Evolutionary conservation across 108 stramenopile genomes (phyloP), one percentile per base, ranked within the genome.

Genomic region (Epipyxis sp.): DNA sequence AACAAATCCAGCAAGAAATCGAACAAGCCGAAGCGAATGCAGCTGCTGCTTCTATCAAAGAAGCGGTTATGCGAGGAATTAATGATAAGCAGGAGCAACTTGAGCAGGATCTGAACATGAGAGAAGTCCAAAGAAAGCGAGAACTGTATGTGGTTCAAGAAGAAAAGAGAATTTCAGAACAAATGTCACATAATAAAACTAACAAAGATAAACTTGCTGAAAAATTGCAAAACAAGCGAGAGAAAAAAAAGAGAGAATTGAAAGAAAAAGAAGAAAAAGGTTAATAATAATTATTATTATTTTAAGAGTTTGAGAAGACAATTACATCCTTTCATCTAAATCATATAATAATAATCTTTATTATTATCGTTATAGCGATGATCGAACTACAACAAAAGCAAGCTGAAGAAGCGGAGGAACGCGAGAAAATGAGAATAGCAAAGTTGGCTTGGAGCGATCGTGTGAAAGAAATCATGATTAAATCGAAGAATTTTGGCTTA

Each of bases 11-110:
- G 32, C n/a, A 32, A 10, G 71, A 46, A 74, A 42, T 25, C 27
- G 27, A 57, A 29, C 16, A 74, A 39, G 50, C 44, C 46, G 71
- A 74, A 57, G 27, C 43, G 71, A 42, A 74, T 32, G 71, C 34
- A 3, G 71, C 71, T 6, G 34, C 34, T 27, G 71, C 71, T 16
- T 37, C 71, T 46, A 42, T 42, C 10, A 46, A 57, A 32, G 71
- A 74, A 39, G 71, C 71, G 34, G 71, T 42, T 10, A 54, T 74
- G 71, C 16, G 43, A 42, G 50, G 41, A 3, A 25, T 54, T 13
- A 39, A 57, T 6, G 71, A 46, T 10, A 34, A 13, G 46, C 44
- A 74, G 25, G 27, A 29, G 3, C n/a, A 57, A 6, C 10, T 6
- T 32, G 13, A 74, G 25, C 10, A 6, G 25, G 71, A 74, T 10